Percentiles rank a stretch among this genome's conserved stretches.
These are phyloP conservation scores for Theobroma grandiflorum DNA, from an alignment of 441 rosid species.

Conservation along the genomic window DNA sequence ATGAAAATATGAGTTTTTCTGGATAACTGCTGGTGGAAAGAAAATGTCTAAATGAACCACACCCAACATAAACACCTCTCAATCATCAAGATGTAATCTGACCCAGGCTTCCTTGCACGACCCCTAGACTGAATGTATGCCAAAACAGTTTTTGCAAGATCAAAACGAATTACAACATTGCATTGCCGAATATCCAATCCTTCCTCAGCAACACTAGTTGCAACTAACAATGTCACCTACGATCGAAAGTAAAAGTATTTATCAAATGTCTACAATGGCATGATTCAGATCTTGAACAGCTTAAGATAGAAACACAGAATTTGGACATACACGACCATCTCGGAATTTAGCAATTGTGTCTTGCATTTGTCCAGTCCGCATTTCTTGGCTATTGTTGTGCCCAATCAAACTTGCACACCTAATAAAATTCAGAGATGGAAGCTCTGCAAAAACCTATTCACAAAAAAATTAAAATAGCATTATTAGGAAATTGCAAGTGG, in stretches of 20 bases:
- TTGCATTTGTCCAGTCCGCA: constrained; percentile 96
- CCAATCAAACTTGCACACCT: constrained; percentile 97
- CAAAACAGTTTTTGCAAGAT: constrained; percentile 98
- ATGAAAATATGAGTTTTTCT: background rate
- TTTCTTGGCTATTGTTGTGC: constrained; percentile 97
- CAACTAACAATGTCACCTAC: constrained; percentile 94
- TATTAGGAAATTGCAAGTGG: constrained; percentile 23
- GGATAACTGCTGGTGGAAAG: background rate
- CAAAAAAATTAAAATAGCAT: constrained; percentile 16
- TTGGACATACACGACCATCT: constrained; percentile 88
- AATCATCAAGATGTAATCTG: constrained; percentile 98
- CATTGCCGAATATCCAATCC: constrained; percentile 99
- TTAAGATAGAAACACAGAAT: constrained; percentile 1
- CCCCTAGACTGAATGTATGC: constrained; percentile 99
- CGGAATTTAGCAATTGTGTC: constrained; percentile 93
- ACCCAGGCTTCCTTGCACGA: constrained; percentile 99
- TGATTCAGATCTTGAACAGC: constrained; percentile 25
- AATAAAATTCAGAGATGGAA: constrained; percentile 91
- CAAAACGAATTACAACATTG: constrained; percentile 99
- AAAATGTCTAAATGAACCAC: constrained; percentile 14
- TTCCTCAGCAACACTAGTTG: constrained; percentile 99
- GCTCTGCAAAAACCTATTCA: constrained; percentile 83
- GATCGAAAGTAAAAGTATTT: constrained; percentile 29
- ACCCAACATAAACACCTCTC: constrained; percentile 74
- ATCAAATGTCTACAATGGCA: constrained; percentile 24